Evolutionary conservation across 1,139 yeast species (phyloP).

Genomic region (Debaryomyces subglobosus): DNA sequence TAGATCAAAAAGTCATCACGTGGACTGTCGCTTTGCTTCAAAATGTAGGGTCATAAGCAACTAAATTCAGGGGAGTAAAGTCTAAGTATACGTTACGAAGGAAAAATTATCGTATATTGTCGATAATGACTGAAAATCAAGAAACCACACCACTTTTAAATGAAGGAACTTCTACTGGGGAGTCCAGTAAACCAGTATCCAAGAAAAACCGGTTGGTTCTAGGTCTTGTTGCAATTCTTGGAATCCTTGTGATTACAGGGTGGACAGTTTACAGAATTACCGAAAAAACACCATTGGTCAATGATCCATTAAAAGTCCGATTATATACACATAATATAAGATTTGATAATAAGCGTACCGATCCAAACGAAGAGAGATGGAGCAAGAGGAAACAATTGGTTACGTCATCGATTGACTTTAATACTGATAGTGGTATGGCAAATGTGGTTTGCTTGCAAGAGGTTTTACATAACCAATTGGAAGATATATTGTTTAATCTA

Average conservation of each 20-base stretch:
- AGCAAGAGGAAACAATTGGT: conserved; percentile 37
- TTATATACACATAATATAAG: conserved; percentile 59
- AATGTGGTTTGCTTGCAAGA: conserved; percentile 57
- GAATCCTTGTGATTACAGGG: neutral
- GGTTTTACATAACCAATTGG: conserved; percentile 53
- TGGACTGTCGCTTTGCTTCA: neutral
- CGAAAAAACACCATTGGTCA: neutral
- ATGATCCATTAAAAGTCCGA: conserved; percentile 30
- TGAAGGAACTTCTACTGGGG: neutral
- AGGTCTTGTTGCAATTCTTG: conserved; percentile 4
- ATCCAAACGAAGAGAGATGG: conserved; percentile 50
- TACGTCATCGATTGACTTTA: conserved; percentile 40
- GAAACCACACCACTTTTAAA: conserved; percentile 4
- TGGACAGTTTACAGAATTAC: conserved; percentile 2
- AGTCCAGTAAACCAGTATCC: neutral
- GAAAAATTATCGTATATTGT: neutral
- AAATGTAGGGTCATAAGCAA: conserved; percentile 1
- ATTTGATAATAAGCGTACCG: conserved; percentile 39
- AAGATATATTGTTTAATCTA: conserved; percentile 44
- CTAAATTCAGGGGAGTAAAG: neutral
- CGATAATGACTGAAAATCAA: neutral
- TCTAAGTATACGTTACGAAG: neutral
- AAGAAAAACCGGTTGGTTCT: conserved; percentile 1
- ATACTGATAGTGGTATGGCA: conserved; percentile 35
- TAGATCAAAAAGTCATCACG: neutral